These are phyloP conservation scores for Ambrosiella beaveri DNA, from an alignment of 2,329 filamentous ascomycete genomes.

Conservation along the genomic window DNA sequence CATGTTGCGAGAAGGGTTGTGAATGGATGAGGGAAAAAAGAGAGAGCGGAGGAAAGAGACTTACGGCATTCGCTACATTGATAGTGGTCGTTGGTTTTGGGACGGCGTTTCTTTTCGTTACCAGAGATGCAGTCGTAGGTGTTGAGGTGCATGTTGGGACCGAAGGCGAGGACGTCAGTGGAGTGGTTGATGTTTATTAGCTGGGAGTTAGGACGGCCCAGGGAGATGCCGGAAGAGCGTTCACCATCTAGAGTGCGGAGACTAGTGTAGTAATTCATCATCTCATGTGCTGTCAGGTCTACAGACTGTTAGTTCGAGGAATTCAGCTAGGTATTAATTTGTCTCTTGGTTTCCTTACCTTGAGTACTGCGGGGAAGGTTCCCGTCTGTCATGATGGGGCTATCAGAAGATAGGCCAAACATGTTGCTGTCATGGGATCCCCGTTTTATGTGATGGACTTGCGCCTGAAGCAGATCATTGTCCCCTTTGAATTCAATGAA, in stretches of 20 bases:
- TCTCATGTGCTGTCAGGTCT: slow-evolving; percentile 32
- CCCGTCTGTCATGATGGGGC: not conserved
- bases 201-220: slow-evolving; percentile 19
- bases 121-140: slow-evolving; percentile 29
- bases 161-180: not conserved
- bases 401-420: not conserved
- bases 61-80: slow-evolving; percentile 84
- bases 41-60: slow-evolving; percentile 17
- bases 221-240: slow-evolving; percentile 69
- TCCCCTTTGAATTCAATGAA: not conserved
- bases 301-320: not conserved
- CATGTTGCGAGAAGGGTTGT: not conserved
- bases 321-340: no score
- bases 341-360: not conserved
- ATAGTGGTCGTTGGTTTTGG: slow-evolving; percentile 80
- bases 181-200: not conserved
- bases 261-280: slow-evolving; percentile 85
- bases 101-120: slow-evolving; percentile 66
- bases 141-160: not conserved
- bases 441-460: not conserved
- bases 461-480: not conserved
- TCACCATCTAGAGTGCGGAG: slow-evolving; percentile 78
- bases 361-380: not conserved
- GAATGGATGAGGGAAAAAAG: not conserved
- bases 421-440: not conserved